Evolutionary conservation across 306 rosid species (phyloP).

Genomic region (Erythrophleum fordii): DNA sequence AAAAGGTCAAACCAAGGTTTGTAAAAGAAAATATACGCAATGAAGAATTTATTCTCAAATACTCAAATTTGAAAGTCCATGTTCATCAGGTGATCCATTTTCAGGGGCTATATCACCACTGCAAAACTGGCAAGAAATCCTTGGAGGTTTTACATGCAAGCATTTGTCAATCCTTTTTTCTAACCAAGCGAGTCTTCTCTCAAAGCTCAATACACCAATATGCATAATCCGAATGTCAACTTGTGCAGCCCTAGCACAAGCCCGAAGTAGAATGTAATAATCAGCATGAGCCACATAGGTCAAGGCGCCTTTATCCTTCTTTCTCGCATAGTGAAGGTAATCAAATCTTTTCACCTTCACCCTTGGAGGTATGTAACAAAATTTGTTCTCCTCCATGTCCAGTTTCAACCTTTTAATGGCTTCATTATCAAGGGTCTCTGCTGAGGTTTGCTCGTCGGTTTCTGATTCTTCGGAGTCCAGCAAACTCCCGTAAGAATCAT

Average conservation of each 20-base stretch:
- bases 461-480: conserved; percentile 33
- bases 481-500: conserved; percentile 40
- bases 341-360: conserved; percentile 46
- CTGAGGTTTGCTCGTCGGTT: conserved; percentile 33
- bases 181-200: conserved; percentile 78
- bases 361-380: conserved; percentile 73
- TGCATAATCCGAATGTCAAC: conserved; percentile 79
- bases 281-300: conserved; percentile 85
- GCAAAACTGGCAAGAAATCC: conserved; percentile 69
- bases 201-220: conserved; percentile 71
- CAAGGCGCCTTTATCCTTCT: conserved; percentile 64
- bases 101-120: conserved; percentile 38
- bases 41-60: conserved; percentile 33
- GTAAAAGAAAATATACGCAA: background rate
- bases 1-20: background rate
- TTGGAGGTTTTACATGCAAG: conserved; percentile 54
- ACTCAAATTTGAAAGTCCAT: conserved; percentile 41
- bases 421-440: conserved; percentile 46
- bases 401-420: conserved; percentile 62
- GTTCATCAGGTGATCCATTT: conserved; percentile 35
- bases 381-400: conserved; percentile 87
- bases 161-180: conserved; percentile 59
- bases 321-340: conserved; percentile 79
- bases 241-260: conserved; percentile 72
- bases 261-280: conserved; percentile 84